Evolutionary conservation across 2,329 filamentous ascomycete species (phyloP), one percentile per base, ranked within the genome.

Genomic region (Colletotrichum tropicicola): DNA sequence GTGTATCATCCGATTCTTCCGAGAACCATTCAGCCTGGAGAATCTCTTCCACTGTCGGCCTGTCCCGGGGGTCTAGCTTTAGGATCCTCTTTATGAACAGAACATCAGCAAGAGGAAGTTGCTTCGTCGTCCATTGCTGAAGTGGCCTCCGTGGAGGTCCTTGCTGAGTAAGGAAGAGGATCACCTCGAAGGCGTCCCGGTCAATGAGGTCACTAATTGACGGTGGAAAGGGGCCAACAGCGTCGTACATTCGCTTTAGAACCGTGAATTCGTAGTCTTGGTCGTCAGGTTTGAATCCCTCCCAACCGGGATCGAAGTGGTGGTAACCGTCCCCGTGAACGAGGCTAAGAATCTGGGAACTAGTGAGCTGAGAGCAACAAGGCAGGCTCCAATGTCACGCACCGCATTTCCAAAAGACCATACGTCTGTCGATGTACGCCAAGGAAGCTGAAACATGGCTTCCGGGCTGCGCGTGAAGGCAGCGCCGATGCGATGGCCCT

Each of bases 381-480:
- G 3, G 1, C 30, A 2, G 5, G 30, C 30, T 2, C 1, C 1
- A 35, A 35, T 1, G 4, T 15, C 4, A 7, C n/a, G n/a, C n/a
- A 43, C 21, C 17, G 44, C 32, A 21, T 49, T 25, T 43, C 23
- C 17, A 41, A 58, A 30, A 1, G 32, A 58, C 23, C n/a, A 58
- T 32, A 30, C 32, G 55, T 48, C 55, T 17, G 32, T 25, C 2
- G 8, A 23, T 4, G 32, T 41, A 2, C 55, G 30, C 32, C 17
- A 19, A 12, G 8, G 10, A 12, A 58, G 32, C 13, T n/a, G 12
- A 8, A 49, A 28, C 44, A 6, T 12, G 3, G 23, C 45, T 57
- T 57, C n/a, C 4, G 55, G 25, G 53, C 74, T 78, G 37, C 74
- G 73, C 59, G 74, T 75, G 39, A 75, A 72, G n/a, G 23, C 21